Conservation (phyloP, 2,329 filamentous ascomycete genomes). For the Fusarium sp. region DNA sequence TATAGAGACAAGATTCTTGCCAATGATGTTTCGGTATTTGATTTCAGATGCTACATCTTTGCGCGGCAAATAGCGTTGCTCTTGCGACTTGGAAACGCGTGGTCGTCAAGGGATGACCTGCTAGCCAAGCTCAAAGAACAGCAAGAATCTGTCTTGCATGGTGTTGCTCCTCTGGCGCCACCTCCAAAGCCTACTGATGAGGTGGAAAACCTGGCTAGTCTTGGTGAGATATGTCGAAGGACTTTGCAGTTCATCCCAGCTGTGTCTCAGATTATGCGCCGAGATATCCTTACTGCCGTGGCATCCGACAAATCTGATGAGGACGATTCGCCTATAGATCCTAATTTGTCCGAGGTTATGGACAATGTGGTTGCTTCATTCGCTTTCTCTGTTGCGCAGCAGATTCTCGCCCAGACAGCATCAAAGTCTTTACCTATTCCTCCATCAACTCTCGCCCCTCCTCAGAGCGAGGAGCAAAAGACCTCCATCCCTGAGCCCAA, state of each 20-base stretch:
- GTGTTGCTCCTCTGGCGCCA: slow-evolving; percentile 65
- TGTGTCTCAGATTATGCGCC: slow-evolving; percentile 81
- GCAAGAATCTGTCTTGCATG: slow-evolving; percentile 68
- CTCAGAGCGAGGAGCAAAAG: slow-evolving; percentile 69
- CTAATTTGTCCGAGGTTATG: slow-evolving; percentile 65
- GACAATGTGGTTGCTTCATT: slow-evolving; percentile 84
- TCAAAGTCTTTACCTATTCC: slow-evolving; percentile 76
- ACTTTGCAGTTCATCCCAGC: slow-evolving; percentile 86
- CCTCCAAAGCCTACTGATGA: slow-evolving; percentile 67
- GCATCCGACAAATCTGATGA: slow-evolving; percentile 56
- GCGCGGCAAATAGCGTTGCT: slow-evolving; percentile 86
- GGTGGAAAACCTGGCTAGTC: slow-evolving; percentile 78
- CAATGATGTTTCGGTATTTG: slow-evolving; percentile 95
- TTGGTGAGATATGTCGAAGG: slow-evolving; percentile 88
- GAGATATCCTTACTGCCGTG: slow-evolving; percentile 78
- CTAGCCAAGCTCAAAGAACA: slow-evolving; percentile 72
- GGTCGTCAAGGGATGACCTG: slow-evolving; percentile 71
- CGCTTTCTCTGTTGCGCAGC: slow-evolving; percentile 80
- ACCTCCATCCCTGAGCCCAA: slow-evolving; percentile 74
- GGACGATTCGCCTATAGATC: slow-evolving; percentile 51
- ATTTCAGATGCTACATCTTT: slow-evolving; percentile 95
- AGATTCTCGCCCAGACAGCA: slow-evolving; percentile 80
- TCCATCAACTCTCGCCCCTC: slow-evolving; percentile 63
- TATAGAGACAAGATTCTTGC: slow-evolving; percentile 93
- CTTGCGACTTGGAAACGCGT: slow-evolving; percentile 82